phyloP scores from a whole-genome alignment of 2,329 filamentous ascomycete species.

The Tolypocladium paradoxum region DNA sequence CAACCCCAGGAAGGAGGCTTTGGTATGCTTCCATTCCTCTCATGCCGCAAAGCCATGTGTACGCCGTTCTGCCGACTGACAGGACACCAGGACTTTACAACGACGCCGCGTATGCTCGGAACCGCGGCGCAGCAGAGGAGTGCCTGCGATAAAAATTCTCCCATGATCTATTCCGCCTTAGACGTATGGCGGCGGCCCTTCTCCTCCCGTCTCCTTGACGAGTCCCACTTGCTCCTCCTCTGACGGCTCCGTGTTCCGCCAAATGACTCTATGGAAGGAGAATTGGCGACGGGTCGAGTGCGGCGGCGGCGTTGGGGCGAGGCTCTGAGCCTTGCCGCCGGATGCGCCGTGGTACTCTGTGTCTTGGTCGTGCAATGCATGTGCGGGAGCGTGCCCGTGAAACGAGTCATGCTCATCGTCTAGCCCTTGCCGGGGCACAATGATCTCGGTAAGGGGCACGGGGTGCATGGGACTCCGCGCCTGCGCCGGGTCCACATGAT shows the following conservation, averaged over 20 bases:
- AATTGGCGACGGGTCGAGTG: constrained; percentile 66
- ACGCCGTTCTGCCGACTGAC: neutral
- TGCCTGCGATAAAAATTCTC: neutral
- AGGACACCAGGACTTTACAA: neutral
- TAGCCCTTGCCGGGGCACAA: constrained; percentile 35
- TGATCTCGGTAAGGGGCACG: constrained; percentile 51
- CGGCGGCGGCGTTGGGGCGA: constrained; percentile 50
- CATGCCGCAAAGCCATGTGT: neutral
- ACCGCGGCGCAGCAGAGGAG: neutral
- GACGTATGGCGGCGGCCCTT: neutral
- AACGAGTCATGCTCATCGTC: constrained; percentile 30
- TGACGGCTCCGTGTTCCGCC: constrained; percentile 39
- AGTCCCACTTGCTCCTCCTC: constrained; percentile 78
- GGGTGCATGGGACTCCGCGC: constrained; percentile 48
- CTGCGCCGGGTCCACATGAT: constrained; percentile 22
- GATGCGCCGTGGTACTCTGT: constrained; percentile 40
- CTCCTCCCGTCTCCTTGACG: constrained; percentile 47
- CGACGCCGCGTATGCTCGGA: neutral
- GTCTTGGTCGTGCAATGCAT: constrained; percentile 33
- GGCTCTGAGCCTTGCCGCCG: constrained; percentile 27
- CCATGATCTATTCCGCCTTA: neutral
- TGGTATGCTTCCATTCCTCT: neutral
- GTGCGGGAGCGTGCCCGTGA: constrained; percentile 27
- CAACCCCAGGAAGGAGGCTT: neutral
- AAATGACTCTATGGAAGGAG: constrained; percentile 81